Evolutionary conservation across 164 flowering plant genomes (phyloP).

Genomic region (Aristolochia californica): DNA sequence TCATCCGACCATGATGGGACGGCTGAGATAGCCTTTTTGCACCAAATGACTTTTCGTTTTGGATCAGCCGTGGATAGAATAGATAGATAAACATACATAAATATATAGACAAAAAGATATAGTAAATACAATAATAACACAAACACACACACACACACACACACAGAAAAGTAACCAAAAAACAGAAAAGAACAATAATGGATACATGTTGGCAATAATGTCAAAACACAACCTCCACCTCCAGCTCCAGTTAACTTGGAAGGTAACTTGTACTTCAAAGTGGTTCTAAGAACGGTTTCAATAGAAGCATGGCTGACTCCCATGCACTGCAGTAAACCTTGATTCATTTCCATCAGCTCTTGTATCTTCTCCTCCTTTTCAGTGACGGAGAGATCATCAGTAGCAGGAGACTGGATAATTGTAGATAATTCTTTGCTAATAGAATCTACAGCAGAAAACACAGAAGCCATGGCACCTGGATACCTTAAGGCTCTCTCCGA

Average conservation of each 20-base stretch:
- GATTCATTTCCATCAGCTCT: constrained; percentile 96
- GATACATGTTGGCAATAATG: constrained; percentile 89
- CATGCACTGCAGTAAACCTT: constrained; percentile 92
- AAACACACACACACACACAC: too few relatives aligned
- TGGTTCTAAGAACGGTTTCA: constrained; percentile 77
- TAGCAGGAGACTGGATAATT: constrained; percentile 48
- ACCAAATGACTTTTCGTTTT: too few relatives aligned
- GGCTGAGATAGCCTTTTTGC: too few relatives aligned
- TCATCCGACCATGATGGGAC: too few relatives aligned
- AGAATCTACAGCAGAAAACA: constrained; percentile 77
- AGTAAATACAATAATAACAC: too few relatives aligned
- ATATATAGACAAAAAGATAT: too few relatives aligned
- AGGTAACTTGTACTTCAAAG: constrained; percentile 66
- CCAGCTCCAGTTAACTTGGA: constrained; percentile 97
- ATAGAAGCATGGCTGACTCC: constrained; percentile 93
- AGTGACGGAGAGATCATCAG: constrained; percentile 54
- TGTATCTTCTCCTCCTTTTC: constrained; percentile 70
- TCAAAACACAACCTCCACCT: constrained; percentile 99
- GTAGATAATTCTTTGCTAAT: constrained; percentile 73
- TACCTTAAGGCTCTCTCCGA: constrained; percentile 73
- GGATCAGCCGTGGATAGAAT: too few relatives aligned
- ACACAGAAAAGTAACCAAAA: background rate
- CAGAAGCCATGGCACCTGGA: constrained; percentile 65
- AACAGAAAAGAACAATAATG: constrained; percentile 10
- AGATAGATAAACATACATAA: too few relatives aligned